Conservation (phyloP, 2,329 filamentous ascomycete genomes). For the Botrytis byssoidea region DNA sequence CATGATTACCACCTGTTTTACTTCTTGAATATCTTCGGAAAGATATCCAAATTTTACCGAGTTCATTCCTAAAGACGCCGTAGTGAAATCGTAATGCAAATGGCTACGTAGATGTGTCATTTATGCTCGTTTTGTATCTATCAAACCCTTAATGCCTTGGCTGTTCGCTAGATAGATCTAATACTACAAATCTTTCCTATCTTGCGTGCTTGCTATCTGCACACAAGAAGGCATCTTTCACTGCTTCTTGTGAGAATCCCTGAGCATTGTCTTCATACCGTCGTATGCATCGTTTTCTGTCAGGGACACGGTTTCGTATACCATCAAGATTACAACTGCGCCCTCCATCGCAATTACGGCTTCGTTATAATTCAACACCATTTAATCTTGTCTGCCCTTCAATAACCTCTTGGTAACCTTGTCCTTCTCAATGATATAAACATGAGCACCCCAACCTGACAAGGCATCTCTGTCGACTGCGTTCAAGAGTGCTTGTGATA, state of each 20-base stretch:
- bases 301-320: not conserved
- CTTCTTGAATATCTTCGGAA: not conserved
- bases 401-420: conserved; percentile 99
- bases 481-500: conserved; percentile 92
- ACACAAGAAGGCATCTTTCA: conserved; percentile 2
- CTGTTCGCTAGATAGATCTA: conserved; percentile 22
- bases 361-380: conserved; percentile 13
- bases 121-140: conserved; percentile 17
- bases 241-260: conserved; percentile 8
- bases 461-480: conserved; percentile 95
- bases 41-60: not conserved
- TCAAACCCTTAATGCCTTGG: conserved; percentile 12
- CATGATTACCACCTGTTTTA: not conserved
- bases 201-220: conserved; percentile 6
- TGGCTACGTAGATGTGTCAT: conserved; percentile 14
- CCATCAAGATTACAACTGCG: not conserved
- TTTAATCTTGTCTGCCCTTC: conserved; percentile 93
- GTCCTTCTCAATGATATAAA: conserved; percentile 99
- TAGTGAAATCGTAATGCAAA: not conserved
- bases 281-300: conserved; percentile 13
- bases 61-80: not conserved
- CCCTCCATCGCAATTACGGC: not conserved
- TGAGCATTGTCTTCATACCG: conserved; percentile 16
- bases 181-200: conserved; percentile 29
- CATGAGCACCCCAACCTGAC: conserved; percentile 96